Base-by-base conservation (phyloP, 176 grass and related monocot genomes). In the Luzula sylvatica region DNA sequence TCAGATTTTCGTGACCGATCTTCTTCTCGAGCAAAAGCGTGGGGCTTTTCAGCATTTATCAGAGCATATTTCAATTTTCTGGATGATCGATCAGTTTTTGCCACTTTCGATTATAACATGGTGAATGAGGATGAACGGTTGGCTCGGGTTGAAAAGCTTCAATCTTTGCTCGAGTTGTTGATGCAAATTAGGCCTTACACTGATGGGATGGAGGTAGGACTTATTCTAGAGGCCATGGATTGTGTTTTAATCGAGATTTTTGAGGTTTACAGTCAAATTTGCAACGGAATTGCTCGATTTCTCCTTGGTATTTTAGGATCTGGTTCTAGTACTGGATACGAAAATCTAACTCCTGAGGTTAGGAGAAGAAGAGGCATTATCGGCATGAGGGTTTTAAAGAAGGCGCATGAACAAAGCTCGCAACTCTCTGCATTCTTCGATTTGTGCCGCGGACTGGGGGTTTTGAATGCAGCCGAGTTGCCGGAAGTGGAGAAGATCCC, bases 31-130 rank as follows among this genome's bases (percentile, higher is more conserved):
- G 24, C 80, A 11, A 70, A 40, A 2, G 40, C 85, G 2, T 72
- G 55, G 0, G 77, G 58, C 1, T 24, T 87, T 68, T 74, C 92
- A 7, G 65, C 78, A 22, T 89, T 98, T 62, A 60, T 98, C 47
- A 83, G 84, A 52, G 81, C 84, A 5, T 96, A 96, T 53, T 96
- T 96, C 81, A 69, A 61, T 58, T 96, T 89, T 78, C 85, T 96
- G 47, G 78, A 96, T 75, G 45, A 65, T 23, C 73, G 81, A 20
- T 89, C 92, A 35, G 74, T 88, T 60, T 81, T 95, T 52, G 14
- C 73, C 1, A 35, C 72, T 0, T 65, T 66, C 41, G 74, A 78
- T 2, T 29, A 15, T 0, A 23, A 16, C 3, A 43, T 11, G 21
- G 48, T 44, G 16, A 65, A 66, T 58, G 78, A 82, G 14, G 65